These are phyloP conservation scores for Teunomyces pallodes DNA, from an alignment of 805 yeast species.

Conservation along the genomic window DNA sequence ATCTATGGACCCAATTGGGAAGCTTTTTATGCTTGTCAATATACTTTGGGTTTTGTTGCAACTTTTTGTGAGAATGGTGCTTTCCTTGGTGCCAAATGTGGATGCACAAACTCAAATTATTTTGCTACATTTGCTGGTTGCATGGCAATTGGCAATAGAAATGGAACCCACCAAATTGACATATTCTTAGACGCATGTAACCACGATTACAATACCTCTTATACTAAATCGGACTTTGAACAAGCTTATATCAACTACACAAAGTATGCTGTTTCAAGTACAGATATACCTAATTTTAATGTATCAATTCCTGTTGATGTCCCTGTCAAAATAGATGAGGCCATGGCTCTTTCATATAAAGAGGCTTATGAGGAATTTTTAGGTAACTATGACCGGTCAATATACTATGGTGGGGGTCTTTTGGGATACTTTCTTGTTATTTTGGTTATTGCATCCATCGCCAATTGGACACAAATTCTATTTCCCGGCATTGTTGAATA, in stretches of 20 bases:
- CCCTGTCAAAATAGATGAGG: conserved; percentile 25
- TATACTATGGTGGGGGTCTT: conserved; percentile 19
- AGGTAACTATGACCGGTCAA: conserved; percentile 20
- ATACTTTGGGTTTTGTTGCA: conserved; percentile 3
- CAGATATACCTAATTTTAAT: not conserved
- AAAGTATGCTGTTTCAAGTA: not conserved
- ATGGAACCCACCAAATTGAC: not conserved
- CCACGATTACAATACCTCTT: conserved; percentile 12
- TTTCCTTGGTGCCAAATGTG: conserved; percentile 11
- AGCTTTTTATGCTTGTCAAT: not conserved
- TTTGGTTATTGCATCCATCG: conserved; percentile 30
- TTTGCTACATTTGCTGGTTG: conserved; percentile 35
- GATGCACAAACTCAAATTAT: conserved; percentile 24
- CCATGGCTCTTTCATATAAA: conserved; percentile 9
- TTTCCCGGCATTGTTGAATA: conserved; percentile 18
- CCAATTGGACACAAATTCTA: conserved; percentile 22
- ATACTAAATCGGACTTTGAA: conserved; percentile 14
- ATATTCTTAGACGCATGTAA: not conserved
- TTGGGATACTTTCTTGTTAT: conserved; percentile 31
- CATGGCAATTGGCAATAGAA: conserved; percentile 5
- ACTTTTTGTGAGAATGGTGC: conserved; percentile 5
- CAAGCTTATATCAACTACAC: not conserved
- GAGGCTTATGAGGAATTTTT: conserved; percentile 14
- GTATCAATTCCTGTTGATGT: not conserved
- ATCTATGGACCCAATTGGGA: not conserved